Percentiles rank a stretch among this genome's conserved stretches.
These are phyloP conservation scores for Colletotrichum plurivorum DNA, from an alignment of 2,329 filamentous ascomycete genomes.

Conservation along the genomic window DNA sequence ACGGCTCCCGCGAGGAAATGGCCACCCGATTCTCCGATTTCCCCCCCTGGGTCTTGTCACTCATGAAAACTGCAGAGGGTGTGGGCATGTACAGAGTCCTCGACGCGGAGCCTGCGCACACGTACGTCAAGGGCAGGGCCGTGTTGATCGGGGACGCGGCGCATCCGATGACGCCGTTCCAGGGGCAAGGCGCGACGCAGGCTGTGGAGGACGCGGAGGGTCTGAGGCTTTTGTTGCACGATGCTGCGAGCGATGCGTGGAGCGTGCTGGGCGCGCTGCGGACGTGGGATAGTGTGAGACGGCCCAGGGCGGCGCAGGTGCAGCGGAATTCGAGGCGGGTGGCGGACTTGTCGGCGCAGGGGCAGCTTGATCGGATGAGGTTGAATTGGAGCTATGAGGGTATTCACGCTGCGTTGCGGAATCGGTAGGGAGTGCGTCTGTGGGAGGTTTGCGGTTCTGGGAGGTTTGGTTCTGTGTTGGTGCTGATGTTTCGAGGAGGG, in stretches of 20 bases:
- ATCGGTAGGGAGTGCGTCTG: neutral
- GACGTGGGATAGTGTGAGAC: conserved; percentile 32
- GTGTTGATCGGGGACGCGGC: conserved; percentile 37
- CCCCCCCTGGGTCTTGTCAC: conserved; percentile 31
- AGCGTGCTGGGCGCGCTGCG: conserved; percentile 9
- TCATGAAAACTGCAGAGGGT: conserved; percentile 24
- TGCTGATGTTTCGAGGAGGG: too few relatives aligned
- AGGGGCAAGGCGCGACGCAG: conserved; percentile 34
- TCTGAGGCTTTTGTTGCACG: conserved; percentile 24
- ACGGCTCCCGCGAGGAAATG: conserved; percentile 21
- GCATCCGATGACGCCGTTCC: conserved; percentile 39
- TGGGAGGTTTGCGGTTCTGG: too few relatives aligned
- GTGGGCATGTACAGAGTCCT: conserved; percentile 29
- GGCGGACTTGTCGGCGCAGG: conserved; percentile 31
- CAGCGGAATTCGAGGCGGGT: conserved; percentile 34
- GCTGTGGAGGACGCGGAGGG: conserved; percentile 37
- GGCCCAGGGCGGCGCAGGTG: conserved; percentile 36
- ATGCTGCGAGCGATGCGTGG: neutral
- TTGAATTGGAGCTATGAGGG: conserved; percentile 35
- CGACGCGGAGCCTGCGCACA: conserved; percentile 56
- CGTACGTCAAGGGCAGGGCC: conserved; percentile 47
- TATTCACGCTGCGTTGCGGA: conserved; percentile 31
- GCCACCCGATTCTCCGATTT: conserved; percentile 24
- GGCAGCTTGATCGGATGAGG: conserved; percentile 33
- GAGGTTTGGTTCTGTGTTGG: too few relatives aligned